These are phyloP conservation scores for Neurospora intermedia DNA, from an alignment of 495 filamentous ascomycete species.

Conservation along the genomic window DNA sequence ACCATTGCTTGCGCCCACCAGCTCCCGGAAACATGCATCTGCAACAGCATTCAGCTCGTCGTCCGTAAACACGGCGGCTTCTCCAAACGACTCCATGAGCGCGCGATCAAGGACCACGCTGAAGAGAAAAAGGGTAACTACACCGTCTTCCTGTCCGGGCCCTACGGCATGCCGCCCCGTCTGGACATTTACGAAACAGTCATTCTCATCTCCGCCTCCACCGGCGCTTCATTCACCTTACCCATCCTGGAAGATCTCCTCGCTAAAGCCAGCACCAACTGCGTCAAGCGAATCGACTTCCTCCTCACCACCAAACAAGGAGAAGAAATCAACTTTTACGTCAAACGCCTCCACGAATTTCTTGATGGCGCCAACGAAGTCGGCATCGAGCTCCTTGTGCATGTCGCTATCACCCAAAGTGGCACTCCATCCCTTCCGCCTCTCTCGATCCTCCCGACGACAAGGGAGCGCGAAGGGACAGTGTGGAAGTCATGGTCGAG, in stretches of 20 bases:
- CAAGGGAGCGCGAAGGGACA: not conserved
- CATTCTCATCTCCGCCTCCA: slow-evolving; percentile 47
- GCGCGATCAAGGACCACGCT: slow-evolving; percentile 42
- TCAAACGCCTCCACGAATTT: slow-evolving; percentile 47
- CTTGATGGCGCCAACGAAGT: slow-evolving; percentile 39
- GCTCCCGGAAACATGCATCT: slow-evolving; percentile 34
- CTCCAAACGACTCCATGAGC: slow-evolving; percentile 53
- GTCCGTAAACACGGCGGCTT: slow-evolving; percentile 62
- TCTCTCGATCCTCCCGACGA: not conserved
- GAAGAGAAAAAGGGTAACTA: slow-evolving; percentile 23
- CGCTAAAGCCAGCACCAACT: slow-evolving; percentile 31
- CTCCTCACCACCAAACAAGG: slow-evolving; percentile 63
- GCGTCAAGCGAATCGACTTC: slow-evolving; percentile 56
- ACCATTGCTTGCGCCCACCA: slow-evolving; percentile 53
- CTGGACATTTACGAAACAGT: slow-evolving; percentile 51
- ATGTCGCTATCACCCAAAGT: slow-evolving; percentile 46
- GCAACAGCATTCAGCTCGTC: slow-evolving; percentile 58
- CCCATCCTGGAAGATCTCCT: slow-evolving; percentile 47
- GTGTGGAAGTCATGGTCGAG: not conserved
- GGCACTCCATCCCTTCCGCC: not conserved
- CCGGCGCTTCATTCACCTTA: slow-evolving; percentile 45
- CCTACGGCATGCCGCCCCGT: slow-evolving; percentile 44
- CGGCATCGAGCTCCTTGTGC: slow-evolving; percentile 36
- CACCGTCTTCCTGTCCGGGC: slow-evolving; percentile 43
- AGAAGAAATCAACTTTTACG: slow-evolving; percentile 59